A percentile compares a stretch with the other conserved stretches of the same genome.
phyloP scores from a whole-genome alignment of 306 rosid genomes.

The Phaseolus lunatus region DNA sequence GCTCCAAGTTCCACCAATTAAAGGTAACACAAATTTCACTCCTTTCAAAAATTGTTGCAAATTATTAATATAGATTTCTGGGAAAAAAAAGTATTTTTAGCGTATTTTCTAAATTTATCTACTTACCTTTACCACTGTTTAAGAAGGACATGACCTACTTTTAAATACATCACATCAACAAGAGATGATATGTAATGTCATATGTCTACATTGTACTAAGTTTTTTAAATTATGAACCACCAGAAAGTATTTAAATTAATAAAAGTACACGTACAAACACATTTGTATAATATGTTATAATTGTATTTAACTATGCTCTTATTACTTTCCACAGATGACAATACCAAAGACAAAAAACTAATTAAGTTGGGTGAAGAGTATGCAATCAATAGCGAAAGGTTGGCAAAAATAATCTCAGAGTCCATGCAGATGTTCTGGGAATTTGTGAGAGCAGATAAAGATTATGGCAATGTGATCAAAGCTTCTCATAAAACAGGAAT shows the following conservation, averaged over 20 bases:
- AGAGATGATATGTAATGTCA: neutral
- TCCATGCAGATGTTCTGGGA: slow-evolving; percentile 63
- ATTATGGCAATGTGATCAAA: slow-evolving; percentile 41
- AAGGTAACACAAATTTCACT: slow-evolving; percentile 50
- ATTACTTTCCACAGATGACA: slow-evolving; percentile 56
- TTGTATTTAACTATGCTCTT: neutral
- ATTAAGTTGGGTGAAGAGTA: slow-evolving; percentile 50
- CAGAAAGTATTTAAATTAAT: neutral
- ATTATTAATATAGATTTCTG: too few relatives aligned
- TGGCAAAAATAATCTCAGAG: slow-evolving; percentile 59
- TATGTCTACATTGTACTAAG: neutral
- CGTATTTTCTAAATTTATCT: neutral
- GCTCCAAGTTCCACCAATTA: slow-evolving; percentile 71
- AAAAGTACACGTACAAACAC: neutral
- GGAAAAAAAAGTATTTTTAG: too few relatives aligned
- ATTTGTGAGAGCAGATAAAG: slow-evolving; percentile 63
- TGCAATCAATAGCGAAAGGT: slow-evolving; percentile 39
- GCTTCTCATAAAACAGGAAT: slow-evolving; percentile 41
- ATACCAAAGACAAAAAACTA: slow-evolving; percentile 52
- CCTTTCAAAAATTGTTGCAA: too few relatives aligned
- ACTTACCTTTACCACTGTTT: neutral
- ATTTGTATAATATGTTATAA: neutral
- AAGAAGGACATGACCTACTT: too few relatives aligned
- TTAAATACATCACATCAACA: neutral
- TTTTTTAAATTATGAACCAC: neutral